Base-by-base conservation (phyloP, 345 rosid genomes). In the Trapa incisa region DNA sequence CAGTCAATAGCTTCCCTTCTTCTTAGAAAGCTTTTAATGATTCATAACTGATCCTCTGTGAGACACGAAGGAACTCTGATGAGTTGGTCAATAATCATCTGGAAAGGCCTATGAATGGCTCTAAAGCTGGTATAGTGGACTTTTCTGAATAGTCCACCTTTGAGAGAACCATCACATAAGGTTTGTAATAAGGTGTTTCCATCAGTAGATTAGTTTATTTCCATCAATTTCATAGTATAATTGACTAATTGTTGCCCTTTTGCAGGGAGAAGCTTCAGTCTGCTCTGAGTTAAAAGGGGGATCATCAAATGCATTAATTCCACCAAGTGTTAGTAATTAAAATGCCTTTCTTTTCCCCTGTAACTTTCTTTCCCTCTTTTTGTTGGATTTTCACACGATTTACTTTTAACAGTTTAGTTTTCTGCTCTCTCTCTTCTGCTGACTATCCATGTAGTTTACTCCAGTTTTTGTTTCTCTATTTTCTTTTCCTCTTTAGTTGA, bases 251-350 rank as follows among this genome's bases (percentile, higher is more conserved):
- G 29, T 35, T 38, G 43, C 35, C 48, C 66, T 39, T 64, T 64
- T 39, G 10, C 48, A 64, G 66, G 66, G 66, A 32, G 66, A 16
- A 35, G 47, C 29, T 64, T 64, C 66, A 10, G 35, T 38, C 5
- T 64, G 38, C 38, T 64, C 47, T 38, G 66, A 39, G 66, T 47
- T 16, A 36, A 63, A 64, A 64, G 66, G 38, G 66, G 66, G 32
- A 41, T 64, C 33, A 64, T 38, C 66, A 16, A 64, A 47, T 37
- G 22, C 48, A 64, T 5, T 35, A 41, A 64, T 6, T 10, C 16
- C 48, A 15, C 37, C 17, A 3, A n/a, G n/a, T 11, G 66, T 54
- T n/a, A 54, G 60, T 22, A 29, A 22, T 54, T 4, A n/a, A n/a
- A 54, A n/a, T 16, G 11, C 60, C 60, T 22, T 22, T 22, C 29